Evolutionary conservation across 129 eudicot species (phyloP).

Genomic region (Mikania micrantha): DNA sequence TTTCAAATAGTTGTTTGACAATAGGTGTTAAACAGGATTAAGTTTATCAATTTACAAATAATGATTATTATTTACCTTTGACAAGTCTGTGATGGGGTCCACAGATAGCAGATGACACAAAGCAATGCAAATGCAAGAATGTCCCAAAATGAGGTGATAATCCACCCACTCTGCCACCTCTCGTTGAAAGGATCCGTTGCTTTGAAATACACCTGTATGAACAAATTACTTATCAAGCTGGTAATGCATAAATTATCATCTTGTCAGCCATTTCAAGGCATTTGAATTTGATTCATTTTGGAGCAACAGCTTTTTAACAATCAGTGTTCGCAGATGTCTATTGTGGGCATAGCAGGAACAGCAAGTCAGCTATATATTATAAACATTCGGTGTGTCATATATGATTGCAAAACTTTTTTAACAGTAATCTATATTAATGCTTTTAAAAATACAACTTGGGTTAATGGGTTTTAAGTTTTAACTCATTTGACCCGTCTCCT

Average conservation of each 20-base stretch:
- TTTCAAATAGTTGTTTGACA: not conserved
- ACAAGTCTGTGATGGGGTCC: constrained; percentile 98
- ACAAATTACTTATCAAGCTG: constrained; percentile 8
- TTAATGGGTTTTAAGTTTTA: not conserved
- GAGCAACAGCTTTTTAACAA: not conserved
- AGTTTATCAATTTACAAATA: not conserved
- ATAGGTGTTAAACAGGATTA: too few species aligned
- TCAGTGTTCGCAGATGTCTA: not conserved
- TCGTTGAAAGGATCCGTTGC: constrained; percentile 98
- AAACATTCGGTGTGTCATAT: not conserved
- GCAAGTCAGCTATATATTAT: not conserved
- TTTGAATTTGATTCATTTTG: not conserved
- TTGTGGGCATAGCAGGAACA: not conserved
- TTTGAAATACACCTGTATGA: constrained; percentile 79
- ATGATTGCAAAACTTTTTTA: not conserved
- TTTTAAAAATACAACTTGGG: not conserved
- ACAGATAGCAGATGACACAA: constrained; percentile 87
- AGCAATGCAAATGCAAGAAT: constrained; percentile 82
- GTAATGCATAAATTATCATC: not conserved
- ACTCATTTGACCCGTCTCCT: not conserved
- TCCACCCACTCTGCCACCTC: constrained; percentile 98
- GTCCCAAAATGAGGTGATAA: constrained; percentile 98
- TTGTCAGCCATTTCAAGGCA: not conserved
- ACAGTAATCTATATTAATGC: not conserved
- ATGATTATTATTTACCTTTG: constrained; percentile 53